Conservation (phyloP, 441 rosid species). For the Pelargonium citronellum region DNA sequence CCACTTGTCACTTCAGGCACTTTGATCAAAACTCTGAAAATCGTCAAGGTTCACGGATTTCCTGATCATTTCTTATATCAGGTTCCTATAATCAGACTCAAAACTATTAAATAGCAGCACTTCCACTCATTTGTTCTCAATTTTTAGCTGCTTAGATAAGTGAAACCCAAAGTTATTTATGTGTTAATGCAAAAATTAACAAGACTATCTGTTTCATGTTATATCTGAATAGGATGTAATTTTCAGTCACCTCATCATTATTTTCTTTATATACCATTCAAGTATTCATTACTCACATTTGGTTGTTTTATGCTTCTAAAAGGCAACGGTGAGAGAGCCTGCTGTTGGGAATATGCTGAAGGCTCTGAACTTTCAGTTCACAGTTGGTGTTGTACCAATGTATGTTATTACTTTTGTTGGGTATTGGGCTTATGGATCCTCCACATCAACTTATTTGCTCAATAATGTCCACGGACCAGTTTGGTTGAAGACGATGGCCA, state of each 20-base stretch:
- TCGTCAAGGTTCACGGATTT: no score
- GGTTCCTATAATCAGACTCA: no score
- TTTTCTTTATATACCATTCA: background rate
- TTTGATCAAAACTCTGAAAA: no score
- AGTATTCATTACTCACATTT: background rate
- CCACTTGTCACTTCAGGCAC: no score
- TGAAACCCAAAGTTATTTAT: no score
- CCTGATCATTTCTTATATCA: no score
- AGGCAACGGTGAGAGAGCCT: conserved; percentile 86
- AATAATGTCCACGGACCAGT: conserved; percentile 63
- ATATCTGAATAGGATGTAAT: background rate
- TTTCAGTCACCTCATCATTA: background rate
- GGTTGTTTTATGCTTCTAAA: conserved; percentile 15
- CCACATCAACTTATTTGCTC: conserved; percentile 62
- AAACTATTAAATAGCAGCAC: no score
- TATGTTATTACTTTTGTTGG: conserved; percentile 64
- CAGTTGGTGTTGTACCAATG: conserved; percentile 64
- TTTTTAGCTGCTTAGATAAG: no score
- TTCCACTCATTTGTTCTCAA: no score
- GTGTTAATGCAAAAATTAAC: no score
- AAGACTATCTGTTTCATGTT: no score
- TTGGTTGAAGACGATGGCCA: conserved; percentile 76
- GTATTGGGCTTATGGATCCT: conserved; percentile 94
- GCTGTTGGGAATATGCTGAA: conserved; percentile 76
- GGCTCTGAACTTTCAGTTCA: conserved; percentile 78